Evolutionary conservation across 75 land plant genomes (phyloP).

Genomic region (Selaginella tamariscina): DNA sequence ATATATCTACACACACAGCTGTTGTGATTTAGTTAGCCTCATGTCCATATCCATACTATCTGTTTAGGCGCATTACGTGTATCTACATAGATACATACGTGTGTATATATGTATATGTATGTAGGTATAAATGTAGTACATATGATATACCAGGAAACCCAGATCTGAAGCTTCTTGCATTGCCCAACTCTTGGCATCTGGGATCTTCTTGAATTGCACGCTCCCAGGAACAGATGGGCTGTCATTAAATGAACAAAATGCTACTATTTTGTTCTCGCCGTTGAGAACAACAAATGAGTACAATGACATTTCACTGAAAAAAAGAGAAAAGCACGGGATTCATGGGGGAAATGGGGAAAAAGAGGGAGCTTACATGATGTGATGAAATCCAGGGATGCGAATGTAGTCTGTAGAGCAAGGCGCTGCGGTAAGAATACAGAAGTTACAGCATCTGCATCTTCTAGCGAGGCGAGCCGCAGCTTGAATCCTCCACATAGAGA

Average conservation of each 20-base stretch:
- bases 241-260: conserved; percentile 21
- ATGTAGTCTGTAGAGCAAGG: background rate
- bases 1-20: too few species aligned
- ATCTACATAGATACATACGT: too few species aligned
- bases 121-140: too few species aligned
- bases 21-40: too few species aligned
- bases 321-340: background rate
- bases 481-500: background rate
- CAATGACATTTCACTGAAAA: conserved; percentile 19
- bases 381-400: background rate
- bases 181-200: conserved; percentile 17
- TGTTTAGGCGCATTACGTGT: too few species aligned
- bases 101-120: too few species aligned
- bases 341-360: background rate
- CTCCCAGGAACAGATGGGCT: conserved; percentile 16
- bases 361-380: background rate
- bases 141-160: conserved; percentile 13
- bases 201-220: background rate
- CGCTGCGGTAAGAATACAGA: background rate
- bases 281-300: conserved; percentile 16
- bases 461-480: background rate
- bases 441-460: background rate
- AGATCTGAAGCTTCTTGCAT: conserved; percentile 18
- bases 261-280: conserved; percentile 13
- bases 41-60: too few species aligned